Conservation (phyloP, 306 rosid genomes). For the Trichosanthes truncata region DNA sequence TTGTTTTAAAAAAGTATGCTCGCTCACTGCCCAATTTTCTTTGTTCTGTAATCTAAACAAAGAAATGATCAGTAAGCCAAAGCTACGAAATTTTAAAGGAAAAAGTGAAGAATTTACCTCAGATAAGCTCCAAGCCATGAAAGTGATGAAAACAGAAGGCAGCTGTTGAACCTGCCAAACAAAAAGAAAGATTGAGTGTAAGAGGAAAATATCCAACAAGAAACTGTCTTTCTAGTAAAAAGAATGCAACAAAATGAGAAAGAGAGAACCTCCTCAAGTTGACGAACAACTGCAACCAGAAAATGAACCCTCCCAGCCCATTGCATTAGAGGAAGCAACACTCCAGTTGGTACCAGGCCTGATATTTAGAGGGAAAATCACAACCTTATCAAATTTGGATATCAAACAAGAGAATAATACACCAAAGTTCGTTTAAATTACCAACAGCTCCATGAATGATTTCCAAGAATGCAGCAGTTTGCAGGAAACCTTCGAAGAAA, state of each 20-base stretch:
- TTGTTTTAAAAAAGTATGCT: not conserved
- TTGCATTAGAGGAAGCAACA: slow-evolving; percentile 77
- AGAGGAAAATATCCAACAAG: not conserved
- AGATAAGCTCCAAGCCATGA: slow-evolving; percentile 73
- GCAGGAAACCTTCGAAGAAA: slow-evolving; percentile 54
- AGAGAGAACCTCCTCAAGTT: slow-evolving; percentile 43
- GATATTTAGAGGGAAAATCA: slow-evolving; percentile 4
- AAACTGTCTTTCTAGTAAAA: not conserved
- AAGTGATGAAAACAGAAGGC: slow-evolving; percentile 66
- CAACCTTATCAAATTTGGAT: not conserved
- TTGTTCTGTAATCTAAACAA: not conserved
- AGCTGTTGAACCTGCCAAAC: slow-evolving; percentile 49
- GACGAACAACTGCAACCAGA: slow-evolving; percentile 46
- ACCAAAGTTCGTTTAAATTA: slow-evolving; percentile 40
- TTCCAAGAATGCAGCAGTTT: slow-evolving; percentile 74
- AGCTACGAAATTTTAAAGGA: not conserved
- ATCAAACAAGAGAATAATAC: not conserved
- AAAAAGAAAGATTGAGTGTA: not conserved
- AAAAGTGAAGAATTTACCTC: slow-evolving; percentile 45
- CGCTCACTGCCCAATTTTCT: not conserved
- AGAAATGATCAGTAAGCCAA: not conserved
- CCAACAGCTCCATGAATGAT: slow-evolving; percentile 80
- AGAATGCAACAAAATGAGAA: not conserved
- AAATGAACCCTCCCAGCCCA: slow-evolving; percentile 87
- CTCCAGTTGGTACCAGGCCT: slow-evolving; percentile 91